A percentile compares a stretch with the other conserved stretches of the same genome.
Evolutionary conservation across 129 eudicot genomes (phyloP).

Genomic region (Silybum marianum): DNA sequence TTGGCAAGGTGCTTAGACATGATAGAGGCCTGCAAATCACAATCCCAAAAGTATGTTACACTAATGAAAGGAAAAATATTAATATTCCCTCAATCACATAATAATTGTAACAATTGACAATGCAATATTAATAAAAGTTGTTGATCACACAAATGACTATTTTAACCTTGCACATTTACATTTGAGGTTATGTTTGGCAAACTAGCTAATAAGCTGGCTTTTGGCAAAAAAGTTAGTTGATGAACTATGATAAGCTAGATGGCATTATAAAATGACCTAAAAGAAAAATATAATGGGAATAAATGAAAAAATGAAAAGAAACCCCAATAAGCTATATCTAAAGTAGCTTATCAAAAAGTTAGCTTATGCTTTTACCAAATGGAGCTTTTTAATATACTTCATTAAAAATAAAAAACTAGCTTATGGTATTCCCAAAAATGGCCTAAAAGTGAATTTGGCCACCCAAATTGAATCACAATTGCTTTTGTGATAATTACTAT

Average conservation of each 20-base stretch:
- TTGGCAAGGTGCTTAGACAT: constrained; percentile 84
- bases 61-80: background rate
- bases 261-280: background rate
- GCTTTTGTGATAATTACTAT: too few relatives aligned
- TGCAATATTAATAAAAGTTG: background rate
- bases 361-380: too few relatives aligned
- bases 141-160: background rate
- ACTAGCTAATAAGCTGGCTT: too few relatives aligned
- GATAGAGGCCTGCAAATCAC: constrained; percentile 73
- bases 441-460: too few relatives aligned
- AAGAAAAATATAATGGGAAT: background rate
- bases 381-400: too few relatives aligned
- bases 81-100: background rate
- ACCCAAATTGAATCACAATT: too few relatives aligned
- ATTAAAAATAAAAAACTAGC: too few relatives aligned
- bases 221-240: too few relatives aligned
- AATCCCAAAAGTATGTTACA: background rate
- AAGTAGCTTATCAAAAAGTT: too few relatives aligned
- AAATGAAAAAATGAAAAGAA: background rate
- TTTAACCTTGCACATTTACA: constrained; percentile 1
- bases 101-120: background rate
- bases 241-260: too few relatives aligned
- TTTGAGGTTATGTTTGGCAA: background rate
- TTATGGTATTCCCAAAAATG: too few relatives aligned
- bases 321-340: background rate